These are phyloP conservation scores for Pseudogymnoascus sp. DNA, from an alignment of 2,329 filamentous ascomycete genomes.

Conservation along the genomic window DNA sequence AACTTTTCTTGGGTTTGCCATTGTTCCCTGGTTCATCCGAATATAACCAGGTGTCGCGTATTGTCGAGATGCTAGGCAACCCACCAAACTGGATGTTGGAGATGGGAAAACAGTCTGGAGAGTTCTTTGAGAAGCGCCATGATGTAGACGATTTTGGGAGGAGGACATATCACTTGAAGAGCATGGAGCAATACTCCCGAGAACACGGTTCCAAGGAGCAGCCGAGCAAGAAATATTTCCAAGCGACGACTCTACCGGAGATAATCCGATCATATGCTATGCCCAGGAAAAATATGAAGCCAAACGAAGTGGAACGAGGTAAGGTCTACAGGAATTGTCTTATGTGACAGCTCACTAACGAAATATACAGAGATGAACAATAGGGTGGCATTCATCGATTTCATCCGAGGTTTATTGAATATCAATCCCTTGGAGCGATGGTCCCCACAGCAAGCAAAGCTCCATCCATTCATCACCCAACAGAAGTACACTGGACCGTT, in stretches of 20 bases:
- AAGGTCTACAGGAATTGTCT: conserved; percentile 27
- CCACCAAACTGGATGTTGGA: conserved; percentile 99
- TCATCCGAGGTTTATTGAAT: conserved; percentile 83
- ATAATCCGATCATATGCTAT: conserved; percentile 98
- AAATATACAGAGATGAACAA: conserved; percentile 83
- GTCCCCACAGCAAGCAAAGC: conserved; percentile 94
- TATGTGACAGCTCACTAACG: conserved; percentile 13
- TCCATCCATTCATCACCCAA: conserved; percentile 97
- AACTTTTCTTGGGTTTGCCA: conserved; percentile 88
- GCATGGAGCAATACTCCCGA: conserved; percentile 94
- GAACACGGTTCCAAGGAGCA: conserved; percentile 97
- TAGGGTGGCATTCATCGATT: conserved; percentile 93
- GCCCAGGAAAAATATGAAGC: conserved; percentile 99
- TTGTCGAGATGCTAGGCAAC: conserved; percentile 95
- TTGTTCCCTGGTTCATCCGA: conserved; percentile 96
- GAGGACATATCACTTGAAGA: conserved; percentile 84
- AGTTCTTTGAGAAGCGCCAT: conserved; percentile 88
- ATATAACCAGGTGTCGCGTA: conserved; percentile 95
- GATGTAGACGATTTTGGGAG: conserved; percentile 83
- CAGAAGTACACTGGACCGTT: conserved; percentile 95
- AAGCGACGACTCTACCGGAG: conserved; percentile 84
- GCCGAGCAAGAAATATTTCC: conserved; percentile 99
- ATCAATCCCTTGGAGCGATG: conserved; percentile 95
- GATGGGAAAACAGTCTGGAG: conserved; percentile 93
- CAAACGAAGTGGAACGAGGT: conserved; percentile 93